Base-by-base conservation (phyloP, 2,329 filamentous ascomycete genomes). In the Proliferodiscus dingleyae region DNA sequence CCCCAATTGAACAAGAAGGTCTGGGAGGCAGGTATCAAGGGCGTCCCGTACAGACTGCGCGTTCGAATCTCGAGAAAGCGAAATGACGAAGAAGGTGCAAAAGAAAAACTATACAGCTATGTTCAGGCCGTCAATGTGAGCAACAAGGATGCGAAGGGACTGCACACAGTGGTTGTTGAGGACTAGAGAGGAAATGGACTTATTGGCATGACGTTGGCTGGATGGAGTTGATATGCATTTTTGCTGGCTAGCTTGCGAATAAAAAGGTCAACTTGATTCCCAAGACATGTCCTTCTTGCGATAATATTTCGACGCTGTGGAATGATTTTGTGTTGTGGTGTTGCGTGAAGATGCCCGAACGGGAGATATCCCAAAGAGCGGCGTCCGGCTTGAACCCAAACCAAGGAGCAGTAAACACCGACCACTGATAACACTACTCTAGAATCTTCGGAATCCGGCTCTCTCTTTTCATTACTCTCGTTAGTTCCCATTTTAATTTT, bases 1-100 rank as follows among this genome's bases (percentile, higher is more conserved):
- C 93, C 93, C 68, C 87, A 93, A 78, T 78, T 98, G 68, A 98
- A 98, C 87, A 98, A 98, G 88, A 97, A 98, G 83, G 91, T 98
- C 72, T 98, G 93, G 93, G 93, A 98, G 78, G 80, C 85, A 69
- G 93, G 93, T 73, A 84, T 98, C 80, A 98, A 97, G 87, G 94
- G 93, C 68, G 90, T 96, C 62, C 89, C 91, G 63, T 97, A 85
- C 87, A 86, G 94, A 74, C 81, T 98, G 65, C 91, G 93, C 68
- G 84, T 98, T 69, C 89, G 94, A 77, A 96, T 98, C 77, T 95
- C 89, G 70, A 89, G 93, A 76, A 94, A 95, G 85, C 89, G 93
- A 83, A 98, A 98, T 78, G 93, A 98, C 74, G 93, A 97, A 81
- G 93, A 98, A 78, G 89, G 88, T 67, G 93, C 94, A 71, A 95